Percentiles rank a stretch among this genome's conserved stretches.
phyloP scores from a whole-genome alignment of 305 asterid genomes.

The Ilex paraguariensis region DNA sequence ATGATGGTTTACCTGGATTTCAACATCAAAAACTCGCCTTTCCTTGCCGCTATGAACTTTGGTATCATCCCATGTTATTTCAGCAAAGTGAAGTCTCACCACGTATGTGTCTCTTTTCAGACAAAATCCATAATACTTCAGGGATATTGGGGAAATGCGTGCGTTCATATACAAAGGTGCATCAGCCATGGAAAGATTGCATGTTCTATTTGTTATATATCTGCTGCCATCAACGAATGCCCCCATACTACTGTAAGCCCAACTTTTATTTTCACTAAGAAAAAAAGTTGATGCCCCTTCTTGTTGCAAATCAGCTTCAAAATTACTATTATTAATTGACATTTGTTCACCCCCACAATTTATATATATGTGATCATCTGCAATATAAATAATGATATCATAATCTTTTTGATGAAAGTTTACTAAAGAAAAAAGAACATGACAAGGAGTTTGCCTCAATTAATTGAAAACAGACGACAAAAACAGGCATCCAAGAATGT shows the following conservation, averaged over 20 bases:
- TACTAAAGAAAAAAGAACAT: too few species aligned
- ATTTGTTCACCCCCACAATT: conserved; percentile 24
- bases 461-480: too few species aligned
- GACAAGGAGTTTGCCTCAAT: too few species aligned
- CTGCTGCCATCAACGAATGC: background rate
- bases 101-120: too few species aligned
- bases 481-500: too few species aligned
- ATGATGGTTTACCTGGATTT: conserved; percentile 19
- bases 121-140: conserved; percentile 26
- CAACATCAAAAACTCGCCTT: conserved; percentile 14
- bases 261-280: conserved; percentile 4
- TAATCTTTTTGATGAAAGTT: background rate
- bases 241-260: conserved; percentile 33
- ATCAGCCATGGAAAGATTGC: conserved; percentile 13
- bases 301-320: conserved; percentile 13
- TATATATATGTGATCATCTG: conserved; percentile 22
- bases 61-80: conserved; percentile 1
- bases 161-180: conserved; percentile 15
- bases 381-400: background rate
- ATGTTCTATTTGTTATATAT: conserved; percentile 2
- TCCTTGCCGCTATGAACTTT: background rate
- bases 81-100: conserved; percentile 18
- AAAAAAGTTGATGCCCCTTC: conserved; percentile 17
- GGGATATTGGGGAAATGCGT: conserved; percentile 17
- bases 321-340: conserved; percentile 4